Evolutionary conservation across 2,329 filamentous ascomycete genomes (phyloP), one percentile per base, ranked within the genome.

Genomic region (Aureobasidium sp.): DNA sequence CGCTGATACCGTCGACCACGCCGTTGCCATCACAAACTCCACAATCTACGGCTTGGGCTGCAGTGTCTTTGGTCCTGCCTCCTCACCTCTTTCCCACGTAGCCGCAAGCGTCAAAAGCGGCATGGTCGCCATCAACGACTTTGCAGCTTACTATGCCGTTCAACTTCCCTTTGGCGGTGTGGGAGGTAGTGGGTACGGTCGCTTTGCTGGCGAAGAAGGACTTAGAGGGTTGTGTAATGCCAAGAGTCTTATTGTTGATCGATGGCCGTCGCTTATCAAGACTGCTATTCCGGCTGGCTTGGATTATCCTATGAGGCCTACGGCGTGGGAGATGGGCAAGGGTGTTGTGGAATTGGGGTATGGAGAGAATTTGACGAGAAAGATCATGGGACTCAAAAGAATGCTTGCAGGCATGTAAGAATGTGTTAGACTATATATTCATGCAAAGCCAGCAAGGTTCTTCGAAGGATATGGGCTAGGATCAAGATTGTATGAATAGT

Each of bases 71-170:
- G 94, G 92, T 37, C 79, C 82, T 56, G 69, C 68, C 5, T 65
- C 66, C 12, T 78, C 79, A 1, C 81, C 84, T 54, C 78, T 96
- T 1, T 75, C 81, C 17, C 77, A 77, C 17, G 84, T 95, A 31
- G 85, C 93, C 1, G 75, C 75, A 22, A 83, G 85, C 27, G 81
- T 97, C 57, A 84, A 87, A 65, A 86, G 89, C 0, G 94, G 94
- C 48, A 97, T 96, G 89, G 90, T 97, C 0, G 86, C 91, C 27
- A 84, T 99, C 67, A 99, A 99, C 73, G 94, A 99, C 77, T 99
- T 99, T 70, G 94, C 87, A 22, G 88, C 86, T 31, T 97, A 86
- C 74, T 99, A 99, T 72, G 91, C 93, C 58, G 92, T 96, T 8
- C 91, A 96, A 75, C 77, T 99, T 42, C 94, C 94, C 0, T 99